Evolutionary conservation across 257 asterid species (phyloP).

Genomic region (Rubia yunnanensis): DNA sequence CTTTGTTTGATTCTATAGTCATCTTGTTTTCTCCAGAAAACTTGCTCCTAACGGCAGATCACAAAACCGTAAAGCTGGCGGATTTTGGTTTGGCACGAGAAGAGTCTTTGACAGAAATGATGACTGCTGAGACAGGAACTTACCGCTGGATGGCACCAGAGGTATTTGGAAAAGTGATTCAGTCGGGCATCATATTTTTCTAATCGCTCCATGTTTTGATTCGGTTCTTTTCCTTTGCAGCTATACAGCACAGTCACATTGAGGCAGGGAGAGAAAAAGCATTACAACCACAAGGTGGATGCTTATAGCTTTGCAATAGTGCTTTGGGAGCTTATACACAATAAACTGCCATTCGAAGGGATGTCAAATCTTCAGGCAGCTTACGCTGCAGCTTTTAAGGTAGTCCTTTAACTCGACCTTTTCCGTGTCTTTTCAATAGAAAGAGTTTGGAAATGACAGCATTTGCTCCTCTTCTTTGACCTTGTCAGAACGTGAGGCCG

Average conservation of each 20-base stretch:
- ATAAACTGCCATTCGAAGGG: constrained; percentile 77
- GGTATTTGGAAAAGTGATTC: constrained; percentile 24
- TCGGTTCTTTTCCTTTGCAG: constrained; percentile 30
- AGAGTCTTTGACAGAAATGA: constrained; percentile 97
- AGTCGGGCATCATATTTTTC: not conserved
- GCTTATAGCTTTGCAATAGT: constrained; percentile 97
- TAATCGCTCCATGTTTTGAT: not conserved
- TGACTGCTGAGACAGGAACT: constrained; percentile 99
- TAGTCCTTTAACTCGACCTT: constrained; percentile 6
- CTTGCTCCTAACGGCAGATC: constrained; percentile 82
- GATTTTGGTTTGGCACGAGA: constrained; percentile 99
- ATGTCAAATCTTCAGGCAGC: constrained; percentile 98
- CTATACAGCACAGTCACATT: constrained; percentile 93
- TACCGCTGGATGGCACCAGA: constrained; percentile 99
- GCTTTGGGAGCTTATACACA: constrained; percentile 87
- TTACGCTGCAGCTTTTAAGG: constrained; percentile 98
- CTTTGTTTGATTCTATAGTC: not conserved
- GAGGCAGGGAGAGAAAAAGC: constrained; percentile 96
- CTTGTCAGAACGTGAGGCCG: constrained; percentile 75
- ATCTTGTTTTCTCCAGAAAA: constrained; percentile 47
- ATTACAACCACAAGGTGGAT: constrained; percentile 92
- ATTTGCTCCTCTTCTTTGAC: not conserved
- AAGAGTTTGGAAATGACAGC: not conserved
- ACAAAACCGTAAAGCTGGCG: constrained; percentile 70
- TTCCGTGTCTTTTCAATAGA: not conserved